phyloP scores from a whole-genome alignment of 1,284 basidiomycete genomes.

The Trametes polyzona region DNA sequence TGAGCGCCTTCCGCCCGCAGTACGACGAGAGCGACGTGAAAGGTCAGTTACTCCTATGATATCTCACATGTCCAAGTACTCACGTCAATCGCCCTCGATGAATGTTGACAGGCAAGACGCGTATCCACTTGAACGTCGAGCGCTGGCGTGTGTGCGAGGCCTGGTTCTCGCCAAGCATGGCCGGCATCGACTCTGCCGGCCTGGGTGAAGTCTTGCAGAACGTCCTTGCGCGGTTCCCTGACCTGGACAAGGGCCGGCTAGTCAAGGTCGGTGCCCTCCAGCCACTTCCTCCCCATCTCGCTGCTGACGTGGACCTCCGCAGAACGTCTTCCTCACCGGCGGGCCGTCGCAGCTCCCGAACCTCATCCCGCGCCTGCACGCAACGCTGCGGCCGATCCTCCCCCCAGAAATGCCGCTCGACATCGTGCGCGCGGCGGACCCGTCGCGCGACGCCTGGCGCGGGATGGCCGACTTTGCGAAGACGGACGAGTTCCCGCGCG shows the following conservation, averaged over 20 bases:
- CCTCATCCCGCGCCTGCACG: conserved; percentile 69
- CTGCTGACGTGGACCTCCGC: background rate
- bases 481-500: conserved; percentile 59
- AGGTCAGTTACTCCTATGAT: conserved; percentile 48
- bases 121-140: conserved; percentile 94
- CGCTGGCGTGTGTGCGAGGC: conserved; percentile 92
- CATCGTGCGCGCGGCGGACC: conserved; percentile 66
- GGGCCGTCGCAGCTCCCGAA: conserved; percentile 79
- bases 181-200: conserved; percentile 94
- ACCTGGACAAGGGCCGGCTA: conserved; percentile 52
- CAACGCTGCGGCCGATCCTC: conserved; percentile 77
- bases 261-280: conserved; percentile 32
- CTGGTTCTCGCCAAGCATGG: conserved; percentile 92
- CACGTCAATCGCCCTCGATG: background rate
- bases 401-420: conserved; percentile 77
- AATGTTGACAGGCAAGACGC: conserved; percentile 53
- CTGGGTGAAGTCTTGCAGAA: conserved; percentile 89
- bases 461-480: conserved; percentile 88
- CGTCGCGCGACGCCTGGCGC: conserved; percentile 83
- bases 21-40: conserved; percentile 75
- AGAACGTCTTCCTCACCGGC: conserved; percentile 92
- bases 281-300: background rate
- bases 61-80: background rate
- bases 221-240: conserved; percentile 81
- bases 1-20: conserved; percentile 81